These are phyloP conservation scores for Allium cepa DNA, from an alignment of 106 monocot species.

Conservation along the genomic window DNA sequence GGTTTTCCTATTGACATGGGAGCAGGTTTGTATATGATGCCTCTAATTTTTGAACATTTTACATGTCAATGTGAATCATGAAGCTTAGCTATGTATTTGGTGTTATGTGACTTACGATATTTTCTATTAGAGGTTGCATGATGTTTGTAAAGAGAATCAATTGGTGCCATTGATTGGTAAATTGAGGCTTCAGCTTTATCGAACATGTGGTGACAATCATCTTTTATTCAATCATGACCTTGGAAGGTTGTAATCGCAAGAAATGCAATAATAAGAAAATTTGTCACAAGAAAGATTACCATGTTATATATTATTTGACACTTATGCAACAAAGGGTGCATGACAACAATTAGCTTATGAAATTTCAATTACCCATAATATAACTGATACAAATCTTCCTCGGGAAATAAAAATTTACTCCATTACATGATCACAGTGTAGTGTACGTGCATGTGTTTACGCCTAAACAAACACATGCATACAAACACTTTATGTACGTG, in stretches of 20 bases:
- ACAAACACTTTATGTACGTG: no score
- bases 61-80: neutral
- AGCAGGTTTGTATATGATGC: conserved; percentile 58
- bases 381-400: no score
- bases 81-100: neutral
- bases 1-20: conserved; percentile 97
- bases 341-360: no score
- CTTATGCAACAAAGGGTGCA: no score
- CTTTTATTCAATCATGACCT: conserved; percentile 95
- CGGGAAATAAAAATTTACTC: no score
- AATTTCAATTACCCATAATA: no score
- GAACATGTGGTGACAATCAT: conserved; percentile 89
- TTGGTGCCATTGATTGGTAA: conserved; percentile 75
- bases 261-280: no score
- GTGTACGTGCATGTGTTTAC: no score
- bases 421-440: no score
- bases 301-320: no score
- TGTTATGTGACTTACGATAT: neutral
- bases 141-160: conserved; percentile 84
- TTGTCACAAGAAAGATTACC: no score
- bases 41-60: neutral
- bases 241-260: conserved; percentile 36
- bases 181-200: conserved; percentile 86
- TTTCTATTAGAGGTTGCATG: conserved; percentile 67
- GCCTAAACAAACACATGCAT: no score